phyloP scores from a whole-genome alignment of 345 rosid species.

The Hypericum perforatum region DNA sequence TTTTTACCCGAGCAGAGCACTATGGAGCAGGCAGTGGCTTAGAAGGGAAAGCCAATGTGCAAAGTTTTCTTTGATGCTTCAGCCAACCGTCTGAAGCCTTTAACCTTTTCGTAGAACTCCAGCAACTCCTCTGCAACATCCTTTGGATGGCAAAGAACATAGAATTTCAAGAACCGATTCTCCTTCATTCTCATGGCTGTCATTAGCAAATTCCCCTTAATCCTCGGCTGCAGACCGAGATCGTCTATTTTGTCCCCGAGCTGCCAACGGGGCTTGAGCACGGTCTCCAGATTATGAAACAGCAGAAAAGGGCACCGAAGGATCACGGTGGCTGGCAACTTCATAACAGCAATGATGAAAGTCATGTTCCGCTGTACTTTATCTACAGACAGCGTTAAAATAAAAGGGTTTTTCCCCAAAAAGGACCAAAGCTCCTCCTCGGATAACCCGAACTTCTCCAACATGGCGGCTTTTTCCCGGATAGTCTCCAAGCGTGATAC shows the following conservation, averaged over 20 bases:
- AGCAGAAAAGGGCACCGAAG: slow-evolving; percentile 45
- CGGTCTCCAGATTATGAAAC: slow-evolving; percentile 39
- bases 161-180: slow-evolving; percentile 42
- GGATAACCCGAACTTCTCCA: slow-evolving; percentile 61
- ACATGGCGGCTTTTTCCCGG: slow-evolving; percentile 48
- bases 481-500: slow-evolving; percentile 63
- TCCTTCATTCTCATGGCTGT: slow-evolving; percentile 68
- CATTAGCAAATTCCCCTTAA: slow-evolving; percentile 22
- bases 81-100: slow-evolving; percentile 53
- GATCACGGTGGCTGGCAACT: slow-evolving; percentile 41
- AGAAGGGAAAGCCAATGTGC: slow-evolving; percentile 61
- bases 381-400: slow-evolving; percentile 56
- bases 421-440: slow-evolving; percentile 60
- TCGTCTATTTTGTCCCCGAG: slow-evolving; percentile 52
- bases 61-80: slow-evolving; percentile 36
- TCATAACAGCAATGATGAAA: slow-evolving; percentile 53
- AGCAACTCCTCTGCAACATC: slow-evolving; percentile 46
- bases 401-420: slow-evolving; percentile 43
- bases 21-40: slow-evolving; percentile 10
- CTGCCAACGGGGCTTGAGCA: slow-evolving; percentile 48
- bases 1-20: background rate
- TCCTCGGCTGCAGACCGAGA: slow-evolving; percentile 45
- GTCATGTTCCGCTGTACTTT: slow-evolving; percentile 90
- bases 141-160: slow-evolving; percentile 45
- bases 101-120: slow-evolving; percentile 38